Percentiles rank a stretch among this genome's conserved stretches.
Conservation (phyloP, 139 green algal genomes). For the Eudorina sp. region DNA sequence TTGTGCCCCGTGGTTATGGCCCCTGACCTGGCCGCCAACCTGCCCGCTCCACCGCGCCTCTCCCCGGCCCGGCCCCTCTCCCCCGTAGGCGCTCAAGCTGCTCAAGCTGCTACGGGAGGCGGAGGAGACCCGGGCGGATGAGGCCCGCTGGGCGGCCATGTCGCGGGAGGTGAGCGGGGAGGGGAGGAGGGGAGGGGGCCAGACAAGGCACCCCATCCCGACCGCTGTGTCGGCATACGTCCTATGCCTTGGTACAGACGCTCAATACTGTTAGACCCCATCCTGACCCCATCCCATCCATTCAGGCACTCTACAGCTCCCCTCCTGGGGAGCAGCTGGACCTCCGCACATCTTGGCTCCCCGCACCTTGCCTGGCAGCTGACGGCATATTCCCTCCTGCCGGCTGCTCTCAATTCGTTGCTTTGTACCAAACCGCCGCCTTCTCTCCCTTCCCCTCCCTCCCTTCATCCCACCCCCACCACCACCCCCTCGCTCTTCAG, state of each 20-base stretch:
- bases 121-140: constrained; percentile 66
- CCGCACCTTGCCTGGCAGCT: no score
- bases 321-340: no score
- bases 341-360: no score
- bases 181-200: background rate
- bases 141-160: constrained; percentile 61
- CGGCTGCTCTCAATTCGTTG: no score
- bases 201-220: no score
- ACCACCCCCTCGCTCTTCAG: background rate
- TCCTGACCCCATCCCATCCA: no score
- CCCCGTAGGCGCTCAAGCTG: constrained; percentile 53
- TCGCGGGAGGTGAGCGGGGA: constrained; percentile 49
- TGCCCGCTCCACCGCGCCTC: background rate
- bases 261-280: no score
- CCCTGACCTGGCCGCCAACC: background rate
- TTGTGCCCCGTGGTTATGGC: background rate
- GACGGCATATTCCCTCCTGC: no score
- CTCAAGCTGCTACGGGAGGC: constrained; percentile 87
- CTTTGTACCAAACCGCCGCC: no score
- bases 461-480: background rate
- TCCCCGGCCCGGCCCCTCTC: background rate
- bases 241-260: no score
- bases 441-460: background rate
- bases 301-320: no score
- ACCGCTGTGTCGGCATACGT: no score